Evolutionary conservation across 78 protist species (phyloP).

Genomic region (Creolimax fragrantissima): DNA sequence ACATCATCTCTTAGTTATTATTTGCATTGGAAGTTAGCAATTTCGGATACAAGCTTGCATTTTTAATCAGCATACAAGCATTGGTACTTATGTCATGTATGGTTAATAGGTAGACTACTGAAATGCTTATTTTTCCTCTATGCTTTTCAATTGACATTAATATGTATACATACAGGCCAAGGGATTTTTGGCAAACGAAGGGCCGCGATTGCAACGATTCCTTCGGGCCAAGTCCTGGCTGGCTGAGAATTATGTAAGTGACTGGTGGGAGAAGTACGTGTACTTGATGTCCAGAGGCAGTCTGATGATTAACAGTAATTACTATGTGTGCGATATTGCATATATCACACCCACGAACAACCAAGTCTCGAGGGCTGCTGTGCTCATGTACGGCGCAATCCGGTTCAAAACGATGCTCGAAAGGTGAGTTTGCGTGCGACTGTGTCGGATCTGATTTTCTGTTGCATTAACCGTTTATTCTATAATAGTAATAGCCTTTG

Average conservation of each 20-base stretch:
- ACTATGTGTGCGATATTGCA: conserved; percentile 33
- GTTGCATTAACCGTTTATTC: no score
- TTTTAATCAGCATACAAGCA: no score
- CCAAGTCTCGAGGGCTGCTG: background rate
- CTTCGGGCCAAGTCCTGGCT: conserved; percentile 16
- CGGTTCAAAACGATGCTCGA: background rate
- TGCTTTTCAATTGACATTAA: no score
- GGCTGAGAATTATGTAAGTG: conserved; percentile 41
- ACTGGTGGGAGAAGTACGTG: conserved; percentile 65
- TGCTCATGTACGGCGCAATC: background rate
- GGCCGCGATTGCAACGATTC: conserved; percentile 37
- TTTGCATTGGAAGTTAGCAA: no score
- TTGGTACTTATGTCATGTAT: no score
- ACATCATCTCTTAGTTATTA: no score
- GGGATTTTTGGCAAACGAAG: background rate
- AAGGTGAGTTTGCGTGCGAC: no score
- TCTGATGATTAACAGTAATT: conserved; percentile 58
- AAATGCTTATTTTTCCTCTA: no score
- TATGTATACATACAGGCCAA: background rate
- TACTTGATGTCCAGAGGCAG: conserved; percentile 39
- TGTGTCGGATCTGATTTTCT: background rate
- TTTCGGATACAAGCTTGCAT: no score
- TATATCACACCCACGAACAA: background rate
- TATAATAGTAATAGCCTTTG: no score
- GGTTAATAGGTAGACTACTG: no score